phyloP scores from a whole-genome alignment of 176 grass and related monocot species.

The Phoenix roebelenii region DNA sequence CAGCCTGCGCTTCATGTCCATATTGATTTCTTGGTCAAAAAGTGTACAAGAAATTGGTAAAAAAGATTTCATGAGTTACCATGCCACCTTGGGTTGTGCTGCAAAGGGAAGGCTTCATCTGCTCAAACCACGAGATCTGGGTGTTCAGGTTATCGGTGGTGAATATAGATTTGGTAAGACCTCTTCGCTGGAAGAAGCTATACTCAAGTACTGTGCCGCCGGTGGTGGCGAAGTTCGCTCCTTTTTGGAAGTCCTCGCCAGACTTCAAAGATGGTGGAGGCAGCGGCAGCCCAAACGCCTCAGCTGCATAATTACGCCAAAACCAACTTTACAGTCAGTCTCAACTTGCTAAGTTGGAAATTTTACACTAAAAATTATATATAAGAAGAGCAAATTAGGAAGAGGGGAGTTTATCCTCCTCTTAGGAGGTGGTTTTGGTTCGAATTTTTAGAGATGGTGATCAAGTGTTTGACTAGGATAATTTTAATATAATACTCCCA shows the following conservation, averaged over 20 bases:
- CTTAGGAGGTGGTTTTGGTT: no score
- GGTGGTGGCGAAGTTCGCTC: conserved; percentile 79
- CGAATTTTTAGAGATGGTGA: no score
- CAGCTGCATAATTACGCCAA: conserved; percentile 23
- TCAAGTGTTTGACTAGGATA: no score
- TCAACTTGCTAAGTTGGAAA: no score
- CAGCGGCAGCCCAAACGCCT: conserved; percentile 49
- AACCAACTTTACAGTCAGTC: no score
- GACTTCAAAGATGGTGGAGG: conserved; percentile 44
- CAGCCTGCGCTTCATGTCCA: conserved; percentile 25
- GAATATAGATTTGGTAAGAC: conserved; percentile 48
- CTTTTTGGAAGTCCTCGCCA: conserved; percentile 63
- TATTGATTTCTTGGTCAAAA: no score
- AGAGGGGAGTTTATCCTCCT: no score
- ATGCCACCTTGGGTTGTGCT: conserved; percentile 25
- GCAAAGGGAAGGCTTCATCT: conserved; percentile 51
- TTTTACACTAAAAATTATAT: no score
- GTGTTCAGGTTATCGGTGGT: conserved; percentile 57
- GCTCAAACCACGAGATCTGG: conserved; percentile 68
- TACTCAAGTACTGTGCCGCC: conserved; percentile 67
- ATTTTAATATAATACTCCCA: no score
- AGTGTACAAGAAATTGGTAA: no score
- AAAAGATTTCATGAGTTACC: not conserved
- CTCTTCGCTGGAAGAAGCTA: conserved; percentile 49
- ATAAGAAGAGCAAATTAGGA: no score